Evolutionary conservation across 352 stramenopile species (phyloP).

Genomic region (Phytophthora nicotianae): DNA sequence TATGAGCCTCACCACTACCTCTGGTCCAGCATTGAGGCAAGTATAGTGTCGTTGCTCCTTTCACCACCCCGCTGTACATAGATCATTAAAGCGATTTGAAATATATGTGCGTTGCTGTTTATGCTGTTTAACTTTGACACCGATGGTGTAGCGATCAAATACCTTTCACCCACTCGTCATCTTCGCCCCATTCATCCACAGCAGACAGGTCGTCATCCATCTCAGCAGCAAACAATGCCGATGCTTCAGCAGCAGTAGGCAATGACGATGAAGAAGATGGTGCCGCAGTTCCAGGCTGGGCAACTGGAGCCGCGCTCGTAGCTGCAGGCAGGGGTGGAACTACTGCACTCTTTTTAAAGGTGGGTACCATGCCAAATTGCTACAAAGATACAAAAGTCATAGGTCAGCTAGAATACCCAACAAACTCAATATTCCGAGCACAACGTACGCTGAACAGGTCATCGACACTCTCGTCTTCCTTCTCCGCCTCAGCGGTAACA

Average conservation of each 20-base stretch:
- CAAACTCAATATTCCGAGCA: neutral
- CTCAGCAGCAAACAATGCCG: slow-evolving; percentile 66
- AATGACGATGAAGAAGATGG: slow-evolving; percentile 24
- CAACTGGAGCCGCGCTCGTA: slow-evolving; percentile 18
- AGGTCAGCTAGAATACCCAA: slow-evolving; percentile 8
- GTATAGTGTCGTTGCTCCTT: slow-evolving; percentile 16
- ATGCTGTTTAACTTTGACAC: slow-evolving; percentile 15
- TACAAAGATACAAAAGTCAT: slow-evolving; percentile 27
- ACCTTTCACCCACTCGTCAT: slow-evolving; percentile 84
- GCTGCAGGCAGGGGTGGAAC: slow-evolving; percentile 29
- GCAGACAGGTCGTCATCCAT: slow-evolving; percentile 63
- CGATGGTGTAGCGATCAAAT: slow-evolving; percentile 41
- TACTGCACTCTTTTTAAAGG: slow-evolving; percentile 70
- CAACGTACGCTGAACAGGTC: slow-evolving; percentile 84
- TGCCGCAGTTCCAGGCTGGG: slow-evolving; percentile 7
- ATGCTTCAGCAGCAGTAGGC: slow-evolving; percentile 44
- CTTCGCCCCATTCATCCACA: slow-evolving; percentile 68
- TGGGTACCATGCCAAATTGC: slow-evolving; percentile 88
- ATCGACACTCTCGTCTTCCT: slow-evolving; percentile 50
- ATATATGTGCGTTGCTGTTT: slow-evolving; percentile 38
- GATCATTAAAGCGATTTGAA: slow-evolving; percentile 28
- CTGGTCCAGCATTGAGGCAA: slow-evolving; percentile 17
- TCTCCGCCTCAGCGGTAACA: slow-evolving; percentile 28
- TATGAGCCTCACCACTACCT: slow-evolving; percentile 5
- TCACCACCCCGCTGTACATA: slow-evolving; percentile 12